Evolutionary conservation across 495 filamentous ascomycete genomes (phyloP), one percentile per base, ranked within the genome.

Genomic region (Talaromyces proteolyticus): DNA sequence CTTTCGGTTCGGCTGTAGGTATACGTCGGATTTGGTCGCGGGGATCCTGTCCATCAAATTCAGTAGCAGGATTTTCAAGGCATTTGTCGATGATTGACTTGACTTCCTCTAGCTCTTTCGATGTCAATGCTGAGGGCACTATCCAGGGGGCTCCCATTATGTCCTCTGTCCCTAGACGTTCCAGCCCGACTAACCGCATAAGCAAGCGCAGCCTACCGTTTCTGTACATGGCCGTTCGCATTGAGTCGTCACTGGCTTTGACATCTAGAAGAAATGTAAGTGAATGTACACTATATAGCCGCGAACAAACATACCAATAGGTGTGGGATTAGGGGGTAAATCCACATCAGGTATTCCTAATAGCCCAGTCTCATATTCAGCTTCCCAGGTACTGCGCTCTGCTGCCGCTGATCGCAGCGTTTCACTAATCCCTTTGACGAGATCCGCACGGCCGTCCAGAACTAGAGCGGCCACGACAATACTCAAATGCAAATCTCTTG

Each of bases 201-300:
- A 99, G 80, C 20, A 97, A 83, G 22, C 92, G 86, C 6, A 97
- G 81, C 58, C 89, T 84, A n/a, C 86, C 83, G 57, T 96, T 91
- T 56, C 88, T 91, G 65, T 91, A 94, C 67, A 95, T 81, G 19
- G 88, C 86, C 3, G 73, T 77, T 42, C 84, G 82, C 36, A 81
- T 75, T 23, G 79, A 73, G 38, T 92, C 86, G 38, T 78, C 81
- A 37, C 84, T 81, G 2, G 88, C 76, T 54, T 74, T 84, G 47
- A 96, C 71, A 47, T 80, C 81, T 65, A n/a, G 43, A 57, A 50
- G 16, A 44, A 54, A 68, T 63, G 66, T 51, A 52, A 46, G 42
- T 46, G 1, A 21, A 17, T 18, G 7, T 22, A 34, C 5, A 42
- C 40, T 1, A 22, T 16, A 34, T 25, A 44, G 42, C 1, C 6